Conservation (phyloP, 2,329 filamentous ascomycete species). For the Hypoxylon sp. region DNA sequence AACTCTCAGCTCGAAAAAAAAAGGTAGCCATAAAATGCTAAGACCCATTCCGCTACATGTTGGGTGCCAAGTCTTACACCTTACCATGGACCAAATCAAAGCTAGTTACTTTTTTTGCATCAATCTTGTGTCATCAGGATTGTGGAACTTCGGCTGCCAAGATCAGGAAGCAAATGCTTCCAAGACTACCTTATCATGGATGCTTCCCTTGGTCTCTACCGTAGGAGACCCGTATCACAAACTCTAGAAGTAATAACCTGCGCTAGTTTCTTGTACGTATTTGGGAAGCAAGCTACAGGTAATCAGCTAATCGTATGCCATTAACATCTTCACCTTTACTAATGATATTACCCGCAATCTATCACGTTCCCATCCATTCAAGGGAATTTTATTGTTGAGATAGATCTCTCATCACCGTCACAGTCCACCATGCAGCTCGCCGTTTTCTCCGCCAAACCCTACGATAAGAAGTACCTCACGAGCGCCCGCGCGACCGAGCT, state of each 20-base stretch:
- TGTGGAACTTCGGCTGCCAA: constrained; percentile 38
- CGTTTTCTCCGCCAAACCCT: constrained; percentile 76
- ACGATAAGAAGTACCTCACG: constrained; percentile 71
- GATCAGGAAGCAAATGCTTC: constrained; percentile 7
- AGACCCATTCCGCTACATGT: neutral
- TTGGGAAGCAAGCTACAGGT: neutral
- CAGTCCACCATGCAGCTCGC: constrained; percentile 63
- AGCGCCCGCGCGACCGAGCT: constrained; percentile 58
- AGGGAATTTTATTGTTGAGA: neutral
- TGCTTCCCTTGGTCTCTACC: neutral
- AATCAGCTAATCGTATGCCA: neutral
- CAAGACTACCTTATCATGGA: neutral
- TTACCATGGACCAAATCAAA: no score
- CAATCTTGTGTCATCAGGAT: constrained; percentile 14
- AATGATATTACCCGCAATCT: neutral
- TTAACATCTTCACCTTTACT: neutral
- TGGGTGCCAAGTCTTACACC: neutral
- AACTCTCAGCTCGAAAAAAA: neutral
- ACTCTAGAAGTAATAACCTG: neutral
- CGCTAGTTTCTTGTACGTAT: neutral
- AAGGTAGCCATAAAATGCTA: no score
- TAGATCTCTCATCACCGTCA: constrained; percentile 4
- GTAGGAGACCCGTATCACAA: neutral
- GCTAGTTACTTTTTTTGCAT: neutral
- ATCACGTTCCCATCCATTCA: neutral